Conservation (phyloP, 2,329 filamentous ascomycete species). For the Ophiostoma sp. region DNA sequence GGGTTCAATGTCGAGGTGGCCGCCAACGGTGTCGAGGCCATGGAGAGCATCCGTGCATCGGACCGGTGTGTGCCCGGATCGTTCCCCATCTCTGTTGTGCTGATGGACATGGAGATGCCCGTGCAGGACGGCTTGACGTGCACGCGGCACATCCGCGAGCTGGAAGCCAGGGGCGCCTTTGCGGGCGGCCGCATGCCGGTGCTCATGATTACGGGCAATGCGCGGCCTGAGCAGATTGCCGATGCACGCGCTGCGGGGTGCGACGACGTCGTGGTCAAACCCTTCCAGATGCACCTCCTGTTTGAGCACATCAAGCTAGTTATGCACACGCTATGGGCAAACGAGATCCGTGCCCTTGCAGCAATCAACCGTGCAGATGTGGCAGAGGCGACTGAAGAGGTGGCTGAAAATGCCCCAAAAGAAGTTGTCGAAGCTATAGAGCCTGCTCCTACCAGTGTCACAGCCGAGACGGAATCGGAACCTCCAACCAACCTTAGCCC, state of each 20-base stretch:
- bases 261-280: slow-evolving; percentile 66
- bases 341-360: slow-evolving; percentile 15
- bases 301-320: slow-evolving; percentile 54
- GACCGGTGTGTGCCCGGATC: slow-evolving; percentile 25
- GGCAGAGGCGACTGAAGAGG: no score
- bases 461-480: neutral
- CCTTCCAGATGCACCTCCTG: slow-evolving; percentile 59
- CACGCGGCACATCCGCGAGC: slow-evolving; percentile 56
- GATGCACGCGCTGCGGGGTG: slow-evolving; percentile 48
- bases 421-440: neutral
- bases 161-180: slow-evolving; percentile 52
- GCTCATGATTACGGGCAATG: slow-evolving; percentile 64
- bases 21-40: slow-evolving; percentile 52
- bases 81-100: slow-evolving; percentile 52
- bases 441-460: neutral
- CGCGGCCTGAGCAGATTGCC: slow-evolving; percentile 54
- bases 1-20: slow-evolving; percentile 50
- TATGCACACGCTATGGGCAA: slow-evolving; percentile 30
- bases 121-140: slow-evolving; percentile 65
- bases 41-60: slow-evolving; percentile 42
- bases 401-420: neutral
- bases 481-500: neutral
- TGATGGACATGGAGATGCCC: slow-evolving; percentile 77
- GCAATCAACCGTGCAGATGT: no score
- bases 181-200: slow-evolving; percentile 52